Conservation (phyloP, 768 basidiomycete species). For the Kwoniella bestiolae region DNA sequence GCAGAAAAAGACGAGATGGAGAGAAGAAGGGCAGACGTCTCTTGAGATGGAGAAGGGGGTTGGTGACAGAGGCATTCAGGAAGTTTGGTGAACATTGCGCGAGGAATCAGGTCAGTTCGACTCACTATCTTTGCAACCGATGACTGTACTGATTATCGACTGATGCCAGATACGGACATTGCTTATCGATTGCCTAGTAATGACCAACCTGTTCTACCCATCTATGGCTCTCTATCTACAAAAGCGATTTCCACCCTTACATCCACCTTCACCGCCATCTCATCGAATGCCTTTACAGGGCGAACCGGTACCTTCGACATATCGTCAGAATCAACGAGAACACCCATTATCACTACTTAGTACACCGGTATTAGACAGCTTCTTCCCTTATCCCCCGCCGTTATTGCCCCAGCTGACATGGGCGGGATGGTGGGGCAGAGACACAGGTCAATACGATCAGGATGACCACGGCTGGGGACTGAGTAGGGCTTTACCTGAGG, state of each 20-base stretch:
- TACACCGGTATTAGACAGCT: slow-evolving; percentile 51
- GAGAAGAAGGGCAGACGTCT: slow-evolving; percentile 8
- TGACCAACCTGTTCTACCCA: slow-evolving; percentile 58
- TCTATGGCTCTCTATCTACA: slow-evolving; percentile 52
- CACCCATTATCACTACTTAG: slow-evolving; percentile 53
- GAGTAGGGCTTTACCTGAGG: slow-evolving; percentile 9
- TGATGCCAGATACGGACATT: slow-evolving; percentile 51
- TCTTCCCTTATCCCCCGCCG: slow-evolving; percentile 56
- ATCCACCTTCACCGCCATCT: slow-evolving; percentile 36
- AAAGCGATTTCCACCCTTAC: slow-evolving; percentile 40
- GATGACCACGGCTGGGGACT: slow-evolving; percentile 23
- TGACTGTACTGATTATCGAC: not conserved
- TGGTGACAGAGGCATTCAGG: slow-evolving; percentile 49
- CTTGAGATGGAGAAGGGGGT: slow-evolving; percentile 26
- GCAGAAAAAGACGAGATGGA: slow-evolving; percentile 20
- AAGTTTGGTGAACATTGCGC: slow-evolving; percentile 56
- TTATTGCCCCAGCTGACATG: slow-evolving; percentile 43
- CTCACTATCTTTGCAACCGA: not conserved
- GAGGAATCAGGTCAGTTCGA: slow-evolving; percentile 52
- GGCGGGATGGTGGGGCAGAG: slow-evolving; percentile 46
- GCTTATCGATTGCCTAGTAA: slow-evolving; percentile 56
- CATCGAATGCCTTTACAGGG: slow-evolving; percentile 26
- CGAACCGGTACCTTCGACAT: slow-evolving; percentile 11
- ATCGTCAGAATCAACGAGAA: slow-evolving; percentile 24
- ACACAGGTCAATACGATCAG: slow-evolving; percentile 24